Evolutionary conservation across 2,329 filamentous ascomycete genomes (phyloP), one percentile per base, ranked within the genome.

Genomic region (Neonectria neomacrospora): DNA sequence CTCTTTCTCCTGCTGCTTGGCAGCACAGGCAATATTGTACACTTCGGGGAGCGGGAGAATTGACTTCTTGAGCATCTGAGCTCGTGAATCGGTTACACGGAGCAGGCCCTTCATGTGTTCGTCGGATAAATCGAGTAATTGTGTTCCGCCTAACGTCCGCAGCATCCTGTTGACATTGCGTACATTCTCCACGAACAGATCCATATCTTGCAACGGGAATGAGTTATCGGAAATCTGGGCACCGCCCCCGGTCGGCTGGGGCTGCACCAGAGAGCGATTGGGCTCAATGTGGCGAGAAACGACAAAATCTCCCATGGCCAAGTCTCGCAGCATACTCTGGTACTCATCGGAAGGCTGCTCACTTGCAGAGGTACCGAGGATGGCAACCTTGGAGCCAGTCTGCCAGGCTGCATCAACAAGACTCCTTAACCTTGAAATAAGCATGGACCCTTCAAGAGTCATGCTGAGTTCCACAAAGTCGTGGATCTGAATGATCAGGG

Each of bases 381-480:
- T 84, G 58, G 94, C 85, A 54, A 97, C 85, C 63, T 86, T 87
- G 68, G 89, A 86, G 5, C 94, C 94, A 41, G 87, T 84, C 57
- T 85, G 84, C 82, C 94, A 91, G 61, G 90, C 85, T 63, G 87
- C 86, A 71, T 94, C 90, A 26, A 97, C 87, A 7, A 91, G 82
- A 51, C 87, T 85, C 56, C 92, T 88, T 12, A 99, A 80, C 62
- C 90, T 88, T 42, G 83, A 81, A 8, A 97, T 80, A 32, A 98
- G 86, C 22, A 86, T 84, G 2, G 86, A 83, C 11, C 93, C 93
- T 61, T 93, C 88, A 6, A 85, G 77, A 1, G 91, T 90, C 73
- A 86, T 86, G 70, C 85, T 88, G 9, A 99, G 83, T 67, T 96
- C 92, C 56, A 91, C 88, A 72, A 93, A 91, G 75, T 98, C 93